phyloP scores from a whole-genome alignment of 2,329 filamentous ascomycete species.

The Exophiala sideris region DNA sequence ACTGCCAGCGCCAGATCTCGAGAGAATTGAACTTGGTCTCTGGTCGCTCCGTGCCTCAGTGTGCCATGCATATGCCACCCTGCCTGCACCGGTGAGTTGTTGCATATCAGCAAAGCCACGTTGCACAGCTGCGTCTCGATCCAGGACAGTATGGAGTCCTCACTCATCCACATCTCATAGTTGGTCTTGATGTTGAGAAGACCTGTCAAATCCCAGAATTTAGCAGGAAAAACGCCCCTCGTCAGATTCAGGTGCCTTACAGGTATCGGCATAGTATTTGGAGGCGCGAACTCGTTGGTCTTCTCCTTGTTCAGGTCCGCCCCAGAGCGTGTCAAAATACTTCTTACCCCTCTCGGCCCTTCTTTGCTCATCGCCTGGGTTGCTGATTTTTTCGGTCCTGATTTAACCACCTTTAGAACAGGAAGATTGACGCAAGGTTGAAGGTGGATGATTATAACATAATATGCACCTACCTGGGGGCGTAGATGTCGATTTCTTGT shows the following conservation, averaged over 20 bases:
- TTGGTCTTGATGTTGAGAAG: constrained; percentile 1
- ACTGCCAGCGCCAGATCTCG: constrained; percentile 1
- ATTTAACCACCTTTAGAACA: not conserved
- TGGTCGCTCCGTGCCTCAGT: not conserved
- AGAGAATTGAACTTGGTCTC: not conserved
- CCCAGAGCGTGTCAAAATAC: constrained; percentile 5
- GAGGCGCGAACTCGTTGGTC: not conserved
- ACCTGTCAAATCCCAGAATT: constrained; percentile 1
- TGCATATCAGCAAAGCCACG: constrained; percentile 1
- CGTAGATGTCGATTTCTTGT: not conserved
- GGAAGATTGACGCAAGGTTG: no score
- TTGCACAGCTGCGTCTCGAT: constrained; percentile 5
- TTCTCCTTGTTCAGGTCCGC: not conserved
- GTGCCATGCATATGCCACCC: not conserved
- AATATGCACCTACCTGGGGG: not conserved
- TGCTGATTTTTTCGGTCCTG: not conserved
- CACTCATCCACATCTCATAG: constrained; percentile 4
- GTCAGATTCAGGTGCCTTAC: not conserved
- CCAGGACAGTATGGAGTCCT: constrained; percentile 1
- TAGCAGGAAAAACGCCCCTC: not conserved
- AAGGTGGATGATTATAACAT: no score
- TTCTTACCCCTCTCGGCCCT: constrained; percentile 1
- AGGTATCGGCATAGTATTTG: not conserved
- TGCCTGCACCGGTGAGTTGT: not conserved
- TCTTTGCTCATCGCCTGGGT: constrained; percentile 4